A percentile compares a stretch with the other conserved stretches of the same genome.
These are phyloP conservation scores for Komagataella populi DNA, from an alignment of 805 yeast species.

Conservation along the genomic window DNA sequence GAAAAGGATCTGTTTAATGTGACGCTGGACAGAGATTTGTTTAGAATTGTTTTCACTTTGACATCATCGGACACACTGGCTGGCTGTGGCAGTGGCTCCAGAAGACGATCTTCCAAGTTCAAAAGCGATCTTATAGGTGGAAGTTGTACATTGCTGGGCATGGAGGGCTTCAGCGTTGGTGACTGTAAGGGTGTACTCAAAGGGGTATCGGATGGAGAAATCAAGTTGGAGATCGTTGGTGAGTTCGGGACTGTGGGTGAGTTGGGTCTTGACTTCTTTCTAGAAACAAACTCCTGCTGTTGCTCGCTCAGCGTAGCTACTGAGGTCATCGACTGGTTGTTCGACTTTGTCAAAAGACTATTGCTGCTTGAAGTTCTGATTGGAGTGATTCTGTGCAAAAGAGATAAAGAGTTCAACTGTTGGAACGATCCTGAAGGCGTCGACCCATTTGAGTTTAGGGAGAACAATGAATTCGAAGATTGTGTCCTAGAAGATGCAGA, in stretches of 20 bases:
- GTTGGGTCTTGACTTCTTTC: constrained; percentile 25
- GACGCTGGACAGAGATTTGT: not conserved
- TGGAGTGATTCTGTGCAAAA: constrained; percentile 11
- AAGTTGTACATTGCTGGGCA: constrained; percentile 8
- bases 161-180: constrained; percentile 18
- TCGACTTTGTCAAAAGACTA: constrained; percentile 4
- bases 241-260: constrained; percentile 12
- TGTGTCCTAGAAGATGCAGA: constrained; percentile 16
- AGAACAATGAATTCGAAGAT: constrained; percentile 16
- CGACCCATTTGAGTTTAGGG: constrained; percentile 14
- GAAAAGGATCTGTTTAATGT: not conserved
- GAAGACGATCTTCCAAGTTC: not conserved
- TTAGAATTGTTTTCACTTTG: not conserved
- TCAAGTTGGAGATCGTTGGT: constrained; percentile 16
- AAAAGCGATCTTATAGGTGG: constrained; percentile 21
- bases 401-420: constrained; percentile 45
- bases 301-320: constrained; percentile 31
- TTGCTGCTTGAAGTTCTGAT: constrained; percentile 2
- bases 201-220: constrained; percentile 21
- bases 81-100: not conserved
- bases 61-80: not conserved
- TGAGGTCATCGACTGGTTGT: constrained; percentile 4
- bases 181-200: constrained; percentile 21
- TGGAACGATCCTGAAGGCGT: constrained; percentile 31
- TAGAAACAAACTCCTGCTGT: constrained; percentile 1